Evolutionary conservation across 1,139 yeast species (phyloP).

Genomic region (Tardiomyces depauwii): DNA sequence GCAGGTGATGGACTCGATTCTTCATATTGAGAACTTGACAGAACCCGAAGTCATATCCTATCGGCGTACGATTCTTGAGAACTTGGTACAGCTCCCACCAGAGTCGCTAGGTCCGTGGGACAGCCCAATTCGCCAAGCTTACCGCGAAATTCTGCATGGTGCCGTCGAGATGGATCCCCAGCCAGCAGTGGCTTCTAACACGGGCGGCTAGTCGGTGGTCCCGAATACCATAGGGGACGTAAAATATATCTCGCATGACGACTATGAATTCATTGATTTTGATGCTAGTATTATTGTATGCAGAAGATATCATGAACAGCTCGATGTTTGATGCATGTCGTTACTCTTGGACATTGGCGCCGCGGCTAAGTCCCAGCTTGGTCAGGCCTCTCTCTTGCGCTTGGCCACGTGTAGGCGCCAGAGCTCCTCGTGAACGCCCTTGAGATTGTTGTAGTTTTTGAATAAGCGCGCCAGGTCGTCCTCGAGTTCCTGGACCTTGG

Average conservation of each 20-base stretch:
- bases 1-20: conserved; percentile 14
- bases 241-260: neutral
- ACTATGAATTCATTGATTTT: neutral
- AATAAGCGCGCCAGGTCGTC: conserved; percentile 15
- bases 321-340: neutral
- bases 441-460: conserved; percentile 12
- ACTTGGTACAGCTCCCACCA: conserved; percentile 9
- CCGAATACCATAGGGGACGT: neutral
- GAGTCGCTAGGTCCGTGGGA: conserved; percentile 14
- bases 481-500: conserved; percentile 14
- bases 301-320: neutral
- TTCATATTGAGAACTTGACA: conserved; percentile 12
- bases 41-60: conserved; percentile 12
- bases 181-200: conserved; percentile 12
- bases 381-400: neutral
- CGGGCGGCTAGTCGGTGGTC: conserved; percentile 5
- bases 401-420: conserved; percentile 14
- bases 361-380: neutral
- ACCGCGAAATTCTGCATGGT: conserved; percentile 12
- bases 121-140: conserved; percentile 11
- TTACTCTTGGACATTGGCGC: too few relatives aligned
- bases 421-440: conserved; percentile 16
- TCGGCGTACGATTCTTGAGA: conserved; percentile 15
- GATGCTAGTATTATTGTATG: neutral
- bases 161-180: conserved; percentile 9